These are phyloP conservation scores for Pseudocohnilembus persalinus DNA, from an alignment of 169 alveolate genomes.

Conservation along the genomic window DNA sequence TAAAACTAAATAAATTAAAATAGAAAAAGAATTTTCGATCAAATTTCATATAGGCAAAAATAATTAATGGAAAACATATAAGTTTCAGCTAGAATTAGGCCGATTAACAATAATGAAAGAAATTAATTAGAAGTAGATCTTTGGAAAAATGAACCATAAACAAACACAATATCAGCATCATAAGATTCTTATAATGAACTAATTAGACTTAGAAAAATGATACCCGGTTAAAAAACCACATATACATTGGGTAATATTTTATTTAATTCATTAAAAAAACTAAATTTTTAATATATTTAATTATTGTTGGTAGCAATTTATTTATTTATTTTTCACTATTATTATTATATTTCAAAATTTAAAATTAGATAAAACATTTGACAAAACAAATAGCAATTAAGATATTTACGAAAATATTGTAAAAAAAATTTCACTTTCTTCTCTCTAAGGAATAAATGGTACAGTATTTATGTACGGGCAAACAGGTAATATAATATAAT, in stretches of 20 bases:
- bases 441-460: conserved; percentile 74
- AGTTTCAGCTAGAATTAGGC: conserved; percentile 38
- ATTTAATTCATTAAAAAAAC: neutral
- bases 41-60: too few species aligned
- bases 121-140: conserved; percentile 32
- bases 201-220: conserved; percentile 33
- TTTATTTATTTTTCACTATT: too few species aligned
- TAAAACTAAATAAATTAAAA: too few species aligned
- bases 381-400: conserved; percentile 46
- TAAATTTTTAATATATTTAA: neutral
- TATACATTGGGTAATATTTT: conserved; percentile 22
- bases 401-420: conserved; percentile 52
- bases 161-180: conserved; percentile 19
- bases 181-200: conserved; percentile 34
- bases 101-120: conserved; percentile 30
- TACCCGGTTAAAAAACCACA: conserved; percentile 32
- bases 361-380: conserved; percentile 57
- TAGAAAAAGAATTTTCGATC: too few species aligned
- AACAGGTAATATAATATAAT: conserved; percentile 66
- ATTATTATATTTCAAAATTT: too few species aligned
- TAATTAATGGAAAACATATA: conserved; percentile 41
- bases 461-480: conserved; percentile 68
- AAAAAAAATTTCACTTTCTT: conserved; percentile 46
- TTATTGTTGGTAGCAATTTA: neutral
- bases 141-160: conserved; percentile 24